Conservation (phyloP, 2,329 filamentous ascomycete genomes). For the Venturia effusa region DNA sequence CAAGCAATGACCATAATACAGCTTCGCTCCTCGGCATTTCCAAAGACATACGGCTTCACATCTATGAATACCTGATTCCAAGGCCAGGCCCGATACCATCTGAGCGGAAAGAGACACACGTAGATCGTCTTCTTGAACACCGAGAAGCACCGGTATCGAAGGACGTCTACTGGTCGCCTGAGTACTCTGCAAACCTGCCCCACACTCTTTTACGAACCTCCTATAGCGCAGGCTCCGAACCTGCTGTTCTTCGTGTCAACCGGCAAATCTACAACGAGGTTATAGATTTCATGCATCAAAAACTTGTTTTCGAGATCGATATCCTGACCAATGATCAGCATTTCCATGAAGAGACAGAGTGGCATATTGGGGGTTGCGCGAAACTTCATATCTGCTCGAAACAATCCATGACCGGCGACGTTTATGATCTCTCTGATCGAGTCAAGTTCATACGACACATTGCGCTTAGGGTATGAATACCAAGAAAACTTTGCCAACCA, state of each 20-base stretch:
- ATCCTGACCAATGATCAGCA: neutral
- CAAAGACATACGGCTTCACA: neutral
- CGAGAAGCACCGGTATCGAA: neutral
- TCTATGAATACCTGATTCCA: neutral
- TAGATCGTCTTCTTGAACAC: neutral
- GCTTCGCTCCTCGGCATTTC: neutral
- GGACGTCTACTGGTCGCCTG: neutral
- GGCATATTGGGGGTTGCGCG: neutral
- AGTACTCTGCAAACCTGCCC: neutral
- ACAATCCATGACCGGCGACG: neutral
- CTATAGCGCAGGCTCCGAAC: neutral
- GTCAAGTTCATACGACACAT: neutral
- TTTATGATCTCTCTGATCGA: neutral
- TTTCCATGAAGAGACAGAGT: neutral
- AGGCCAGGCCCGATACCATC: neutral
- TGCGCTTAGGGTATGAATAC: neutral
- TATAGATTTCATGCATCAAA: neutral
- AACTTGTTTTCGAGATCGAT: neutral
- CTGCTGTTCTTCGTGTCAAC: neutral
- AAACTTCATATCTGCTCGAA: neutral
- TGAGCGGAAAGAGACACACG: neutral
- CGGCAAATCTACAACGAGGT: neutral
- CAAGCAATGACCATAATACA: neutral
- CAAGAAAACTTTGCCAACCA: neutral
- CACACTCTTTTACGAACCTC: neutral